phyloP scores from a whole-genome alignment of 371 early-diverging fungal species.

The Mucor saturninus region DNA sequence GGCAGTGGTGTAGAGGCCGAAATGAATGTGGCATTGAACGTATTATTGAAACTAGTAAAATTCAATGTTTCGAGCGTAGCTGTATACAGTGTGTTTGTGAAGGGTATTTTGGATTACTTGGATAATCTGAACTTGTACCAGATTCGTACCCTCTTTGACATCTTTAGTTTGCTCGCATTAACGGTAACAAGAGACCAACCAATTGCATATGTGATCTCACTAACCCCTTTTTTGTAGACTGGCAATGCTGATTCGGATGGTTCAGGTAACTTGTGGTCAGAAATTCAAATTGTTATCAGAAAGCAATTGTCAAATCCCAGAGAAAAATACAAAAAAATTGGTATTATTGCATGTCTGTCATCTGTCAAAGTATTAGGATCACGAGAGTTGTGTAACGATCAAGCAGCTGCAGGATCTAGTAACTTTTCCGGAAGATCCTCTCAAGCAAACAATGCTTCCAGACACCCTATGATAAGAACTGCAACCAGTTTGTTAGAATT shows the following conservation, averaged over 20 bases:
- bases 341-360: slow-evolving; percentile 77
- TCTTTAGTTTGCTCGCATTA: slow-evolving; percentile 70
- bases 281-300: slow-evolving; percentile 77
- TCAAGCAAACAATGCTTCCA: slow-evolving; percentile 9
- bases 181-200: slow-evolving; percentile 40
- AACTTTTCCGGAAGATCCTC: slow-evolving; percentile 4
- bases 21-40: slow-evolving; percentile 69
- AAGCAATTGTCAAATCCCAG: slow-evolving; percentile 80
- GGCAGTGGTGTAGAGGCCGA: slow-evolving; percentile 77
- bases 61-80: slow-evolving; percentile 53
- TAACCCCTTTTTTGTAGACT: slow-evolving; percentile 10
- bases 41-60: slow-evolving; percentile 60
- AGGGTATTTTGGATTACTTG: slow-evolving; percentile 80
- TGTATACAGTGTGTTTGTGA: slow-evolving; percentile 74
- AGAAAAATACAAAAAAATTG: slow-evolving; percentile 76
- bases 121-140: slow-evolving; percentile 72
- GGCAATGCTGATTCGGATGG: slow-evolving; percentile 24
- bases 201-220: background rate
- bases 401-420: slow-evolving; percentile 23
- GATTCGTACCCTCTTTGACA: slow-evolving; percentile 70
- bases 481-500: slow-evolving; percentile 53
- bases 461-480: slow-evolving; percentile 50
- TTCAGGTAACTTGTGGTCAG: slow-evolving; percentile 56
- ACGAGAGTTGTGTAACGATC: slow-evolving; percentile 28
- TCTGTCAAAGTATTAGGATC: slow-evolving; percentile 71